Evolutionary conservation across 805 yeast genomes (phyloP), one percentile per base, ranked within the genome.

Genomic region (Novakomyces olei): DNA sequence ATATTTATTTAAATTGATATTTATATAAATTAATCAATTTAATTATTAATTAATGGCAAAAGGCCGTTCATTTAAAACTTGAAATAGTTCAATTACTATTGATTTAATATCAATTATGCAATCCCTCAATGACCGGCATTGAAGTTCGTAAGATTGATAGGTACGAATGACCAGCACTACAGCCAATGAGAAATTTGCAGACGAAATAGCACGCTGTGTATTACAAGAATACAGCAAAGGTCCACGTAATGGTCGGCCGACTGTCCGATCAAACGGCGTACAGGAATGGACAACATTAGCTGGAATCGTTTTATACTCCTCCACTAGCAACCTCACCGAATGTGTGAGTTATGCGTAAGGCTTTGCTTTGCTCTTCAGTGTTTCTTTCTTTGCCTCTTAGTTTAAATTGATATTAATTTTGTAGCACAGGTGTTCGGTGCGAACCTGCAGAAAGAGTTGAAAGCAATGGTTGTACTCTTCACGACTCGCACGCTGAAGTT

Each of bases 241-340:
- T 22, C 24, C 32, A 7, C 12, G 16, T 3, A 23, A 29, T 17
- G 32, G 32, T 5, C 19, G 20, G 20, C 32, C 32, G 1, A 29
- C 20, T 19, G 15, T 29, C 12, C 15, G 32, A 19, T 23, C 32
- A 17, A 29, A 29, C 19, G 32, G 32, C 15, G 22, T 29, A 4
- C 19, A n/a, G 15, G 32, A 29, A 29, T 29, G 32, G 32, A 29
- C 32, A 4, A 29, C 32, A 5, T 29, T 29, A 10, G 32, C 32
- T 19, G 32, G 32, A 8, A 19, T 29, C 20, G 32, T 29, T 19
- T 10, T 17, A 4, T 15, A 29, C n/a, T 14, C 19, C 14, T 14
- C 6, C 15, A 17, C 12, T 3, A 25, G 14, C 14, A 29, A 17
- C 19, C 7, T 12, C 14, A 19, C 20, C 15, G 19, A 12, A 5